Conservation (phyloP, 306 rosid species). For the Cicer chorassanicum region DNA sequence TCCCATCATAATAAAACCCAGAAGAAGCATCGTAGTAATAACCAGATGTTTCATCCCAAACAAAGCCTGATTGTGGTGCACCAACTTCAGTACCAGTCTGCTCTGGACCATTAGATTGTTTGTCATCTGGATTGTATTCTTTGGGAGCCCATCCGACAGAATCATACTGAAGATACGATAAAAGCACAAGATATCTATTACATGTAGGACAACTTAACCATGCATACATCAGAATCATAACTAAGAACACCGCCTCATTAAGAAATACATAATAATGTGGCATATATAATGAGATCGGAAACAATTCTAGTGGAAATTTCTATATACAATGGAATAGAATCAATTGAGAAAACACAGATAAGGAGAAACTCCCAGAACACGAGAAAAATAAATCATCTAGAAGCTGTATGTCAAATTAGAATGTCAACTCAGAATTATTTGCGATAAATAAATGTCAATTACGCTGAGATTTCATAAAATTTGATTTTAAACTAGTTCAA, state of each 20-base stretch:
- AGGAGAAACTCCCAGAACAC: conserved; percentile 2
- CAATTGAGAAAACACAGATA: neutral
- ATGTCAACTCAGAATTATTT: conserved; percentile 22
- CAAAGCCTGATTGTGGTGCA: conserved; percentile 94
- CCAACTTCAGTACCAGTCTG: conserved; percentile 59
- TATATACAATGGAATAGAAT: neutral
- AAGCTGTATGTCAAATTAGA: conserved; percentile 11
- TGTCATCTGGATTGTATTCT: conserved; percentile 90
- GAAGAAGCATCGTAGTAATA: conserved; percentile 98
- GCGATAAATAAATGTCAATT: neutral
- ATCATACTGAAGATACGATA: conserved; percentile 67
- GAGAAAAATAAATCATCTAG: conserved; percentile 1
- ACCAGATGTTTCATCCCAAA: conserved; percentile 98
- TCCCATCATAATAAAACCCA: conserved; percentile 97
- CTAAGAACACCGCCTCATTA: neutral
- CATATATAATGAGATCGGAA: conserved; percentile 37
- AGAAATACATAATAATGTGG: conserved; percentile 11
- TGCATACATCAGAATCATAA: conserved; percentile 19
- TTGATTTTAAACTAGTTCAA: neutral
- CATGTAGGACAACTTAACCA: conserved; percentile 19
- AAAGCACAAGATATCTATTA: conserved; percentile 13
- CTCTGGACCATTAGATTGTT: conserved; percentile 63
- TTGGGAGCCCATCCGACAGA: conserved; percentile 99
- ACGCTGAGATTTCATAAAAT: neutral
- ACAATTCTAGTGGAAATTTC: neutral